These are phyloP conservation scores for Maudiozyma serrabonitensis DNA, from an alignment of 805 yeast species.

Conservation along the genomic window DNA sequence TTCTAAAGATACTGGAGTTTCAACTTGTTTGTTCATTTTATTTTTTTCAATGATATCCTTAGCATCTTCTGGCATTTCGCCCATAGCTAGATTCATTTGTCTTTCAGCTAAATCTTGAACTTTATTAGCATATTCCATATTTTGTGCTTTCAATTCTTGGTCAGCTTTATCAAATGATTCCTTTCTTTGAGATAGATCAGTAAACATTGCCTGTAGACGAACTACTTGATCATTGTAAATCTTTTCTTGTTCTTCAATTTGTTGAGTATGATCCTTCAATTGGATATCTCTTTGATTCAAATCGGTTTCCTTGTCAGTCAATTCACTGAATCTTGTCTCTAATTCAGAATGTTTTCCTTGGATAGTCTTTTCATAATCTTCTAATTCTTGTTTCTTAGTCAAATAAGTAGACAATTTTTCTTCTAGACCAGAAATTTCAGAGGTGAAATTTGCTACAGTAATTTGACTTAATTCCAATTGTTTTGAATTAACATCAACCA, in stretches of 20 bases:
- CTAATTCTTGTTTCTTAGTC: conserved; percentile 28
- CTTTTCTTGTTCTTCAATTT: conserved; percentile 30
- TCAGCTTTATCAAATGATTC: conserved; percentile 32
- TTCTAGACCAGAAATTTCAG: conserved; percentile 31
- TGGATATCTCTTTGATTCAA: conserved; percentile 29
- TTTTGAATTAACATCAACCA: conserved; percentile 54
- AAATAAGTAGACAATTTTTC: conserved; percentile 22
- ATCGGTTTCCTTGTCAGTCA: conserved; percentile 32
- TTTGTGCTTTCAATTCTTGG: conserved; percentile 32
- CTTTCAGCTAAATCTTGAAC: conserved; percentile 32
- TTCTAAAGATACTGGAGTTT: conserved; percentile 11
- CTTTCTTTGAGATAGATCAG: conserved; percentile 30
- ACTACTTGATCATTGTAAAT: conserved; percentile 31
- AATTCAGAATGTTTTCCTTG: conserved; percentile 30
- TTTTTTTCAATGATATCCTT: conserved; percentile 7
- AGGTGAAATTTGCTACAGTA: conserved; percentile 36
- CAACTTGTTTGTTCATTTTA: conserved; percentile 13
- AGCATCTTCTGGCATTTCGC: conserved; percentile 28
- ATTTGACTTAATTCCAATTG: conserved; percentile 60
- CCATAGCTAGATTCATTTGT: conserved; percentile 29
- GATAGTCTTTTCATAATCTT: conserved; percentile 32
- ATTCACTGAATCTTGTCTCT: conserved; percentile 21
- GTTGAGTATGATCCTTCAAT: conserved; percentile 25
- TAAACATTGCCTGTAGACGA: conserved; percentile 29
- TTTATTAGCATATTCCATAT: conserved; percentile 31